Evolutionary conservation across 2,329 filamentous ascomycete genomes (phyloP).

Genomic region (Claviceps africana): DNA sequence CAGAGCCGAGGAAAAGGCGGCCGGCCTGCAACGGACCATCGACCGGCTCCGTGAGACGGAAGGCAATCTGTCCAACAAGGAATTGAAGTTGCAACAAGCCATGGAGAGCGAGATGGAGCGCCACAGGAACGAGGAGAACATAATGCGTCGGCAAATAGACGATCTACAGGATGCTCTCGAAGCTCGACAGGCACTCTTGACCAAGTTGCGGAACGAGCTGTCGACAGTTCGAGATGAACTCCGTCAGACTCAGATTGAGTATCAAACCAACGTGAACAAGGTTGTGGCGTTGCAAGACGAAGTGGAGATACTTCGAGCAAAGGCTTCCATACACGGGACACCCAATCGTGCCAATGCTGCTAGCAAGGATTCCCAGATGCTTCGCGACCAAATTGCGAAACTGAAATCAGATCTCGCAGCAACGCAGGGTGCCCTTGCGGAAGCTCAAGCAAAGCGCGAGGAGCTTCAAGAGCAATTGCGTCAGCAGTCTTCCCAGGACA

Average conservation of each 20-base stretch:
- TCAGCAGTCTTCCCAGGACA: slow-evolving; percentile 38
- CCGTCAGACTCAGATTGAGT: slow-evolving; percentile 50
- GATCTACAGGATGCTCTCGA: slow-evolving; percentile 60
- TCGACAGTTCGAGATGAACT: slow-evolving; percentile 54
- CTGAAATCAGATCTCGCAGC: slow-evolving; percentile 47
- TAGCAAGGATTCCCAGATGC: slow-evolving; percentile 43
- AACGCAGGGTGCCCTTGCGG: slow-evolving; percentile 40
- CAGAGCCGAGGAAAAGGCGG: slow-evolving; percentile 52
- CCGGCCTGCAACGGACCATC: slow-evolving; percentile 55
- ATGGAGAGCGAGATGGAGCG: slow-evolving; percentile 58
- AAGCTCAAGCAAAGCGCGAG: slow-evolving; percentile 51
- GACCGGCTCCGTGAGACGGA: slow-evolving; percentile 55
- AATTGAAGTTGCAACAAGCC: slow-evolving; percentile 51
- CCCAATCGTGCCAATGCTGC: slow-evolving; percentile 37
- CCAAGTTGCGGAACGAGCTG: slow-evolving; percentile 51
- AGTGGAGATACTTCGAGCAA: slow-evolving; percentile 53
- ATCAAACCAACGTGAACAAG: slow-evolving; percentile 49
- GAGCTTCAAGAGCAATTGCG: slow-evolving; percentile 49
- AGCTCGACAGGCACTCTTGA: slow-evolving; percentile 49
- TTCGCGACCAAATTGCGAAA: slow-evolving; percentile 49
- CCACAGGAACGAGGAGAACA: slow-evolving; percentile 56
- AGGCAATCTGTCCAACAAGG: slow-evolving; percentile 52
- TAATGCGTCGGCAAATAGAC: slow-evolving; percentile 59
- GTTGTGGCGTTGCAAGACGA: slow-evolving; percentile 59
- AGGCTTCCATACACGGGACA: not conserved